A percentile compares a stretch with the other conserved stretches of the same genome.
Evolutionary conservation across 345 rosid species (phyloP).

Genomic region (Nephelium lappaceum): DNA sequence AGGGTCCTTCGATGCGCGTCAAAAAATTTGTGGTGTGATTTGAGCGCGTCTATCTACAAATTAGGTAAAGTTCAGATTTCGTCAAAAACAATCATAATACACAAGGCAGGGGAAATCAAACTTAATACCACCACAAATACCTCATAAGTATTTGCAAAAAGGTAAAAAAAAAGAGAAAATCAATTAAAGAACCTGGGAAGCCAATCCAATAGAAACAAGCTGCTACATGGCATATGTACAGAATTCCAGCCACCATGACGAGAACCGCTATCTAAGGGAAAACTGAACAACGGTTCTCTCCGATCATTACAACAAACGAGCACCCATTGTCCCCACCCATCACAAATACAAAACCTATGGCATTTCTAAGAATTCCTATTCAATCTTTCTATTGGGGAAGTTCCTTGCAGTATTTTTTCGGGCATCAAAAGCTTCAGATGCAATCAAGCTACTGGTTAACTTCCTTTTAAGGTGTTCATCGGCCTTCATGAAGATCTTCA

Average conservation of each 20-base stretch:
- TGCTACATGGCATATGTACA: conserved; percentile 42
- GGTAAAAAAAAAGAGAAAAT: not conserved
- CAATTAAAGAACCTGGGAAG: conserved; percentile 11
- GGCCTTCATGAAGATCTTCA: conserved; percentile 98
- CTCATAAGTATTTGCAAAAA: not conserved
- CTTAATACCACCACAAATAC: not conserved
- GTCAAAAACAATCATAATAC: not conserved
- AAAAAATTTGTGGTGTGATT: too few relatives aligned
- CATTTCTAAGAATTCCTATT: conserved; percentile 24
- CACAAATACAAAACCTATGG: conserved; percentile 23
- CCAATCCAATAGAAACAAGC: conserved; percentile 27
- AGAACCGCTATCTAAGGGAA: conserved; percentile 31
- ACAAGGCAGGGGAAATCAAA: not conserved
- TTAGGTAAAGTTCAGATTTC: too few relatives aligned
- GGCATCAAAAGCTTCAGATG: conserved; percentile 15
- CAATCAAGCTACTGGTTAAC: conserved; percentile 9
- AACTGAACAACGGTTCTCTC: conserved; percentile 25
- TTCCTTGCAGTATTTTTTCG: conserved; percentile 9
- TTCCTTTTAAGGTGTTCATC: conserved; percentile 42
- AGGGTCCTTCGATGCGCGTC: too few relatives aligned
- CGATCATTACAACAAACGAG: conserved; percentile 18
- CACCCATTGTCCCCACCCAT: conserved; percentile 28
- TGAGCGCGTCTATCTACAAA: too few relatives aligned
- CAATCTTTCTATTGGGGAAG: conserved; percentile 12
- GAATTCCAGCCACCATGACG: conserved; percentile 28